A percentile compares a stretch with the other conserved stretches of the same genome.
Evolutionary conservation across 331 rosid genomes (phyloP).

Genomic region (Malus hybrid): DNA sequence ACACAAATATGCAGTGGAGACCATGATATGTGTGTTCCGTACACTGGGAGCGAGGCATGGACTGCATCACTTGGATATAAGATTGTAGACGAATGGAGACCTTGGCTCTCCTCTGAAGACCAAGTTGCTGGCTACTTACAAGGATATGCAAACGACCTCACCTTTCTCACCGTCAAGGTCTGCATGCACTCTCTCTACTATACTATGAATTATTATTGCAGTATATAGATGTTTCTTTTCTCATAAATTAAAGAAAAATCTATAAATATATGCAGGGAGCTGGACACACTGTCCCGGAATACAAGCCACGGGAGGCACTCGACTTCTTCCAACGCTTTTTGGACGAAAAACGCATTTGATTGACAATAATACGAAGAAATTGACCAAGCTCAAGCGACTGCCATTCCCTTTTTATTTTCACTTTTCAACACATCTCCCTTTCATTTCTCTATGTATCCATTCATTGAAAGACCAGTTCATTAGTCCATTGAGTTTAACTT

Average conservation of each 20-base stretch:
- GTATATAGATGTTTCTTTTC: background rate
- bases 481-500: background rate
- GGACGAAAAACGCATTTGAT: slow-evolving; percentile 14
- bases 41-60: slow-evolving; percentile 49
- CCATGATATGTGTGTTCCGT: slow-evolving; percentile 57
- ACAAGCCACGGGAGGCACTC: slow-evolving; percentile 44
- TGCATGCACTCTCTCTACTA: background rate
- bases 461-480: background rate
- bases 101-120: slow-evolving; percentile 29
- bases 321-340: slow-evolving; percentile 41
- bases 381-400: background rate
- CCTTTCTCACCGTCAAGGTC: slow-evolving; percentile 46
- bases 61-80: slow-evolving; percentile 42
- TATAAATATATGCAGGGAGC: slow-evolving; percentile 24
- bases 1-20: slow-evolving; percentile 31
- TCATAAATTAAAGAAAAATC: background rate
- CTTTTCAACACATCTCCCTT: background rate
- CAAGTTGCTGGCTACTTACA: slow-evolving; percentile 48
- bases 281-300: slow-evolving; percentile 50
- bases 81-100: slow-evolving; percentile 35
- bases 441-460: background rate
- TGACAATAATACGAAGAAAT: background rate
- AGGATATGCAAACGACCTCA: slow-evolving; percentile 31
- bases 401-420: background rate
- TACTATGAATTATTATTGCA: background rate